A percentile compares a stretch with the other conserved stretches of the same genome.
These are phyloP conservation scores for Candida sanyaensis DNA, from an alignment of 1,139 yeast genomes.

Conservation along the genomic window DNA sequence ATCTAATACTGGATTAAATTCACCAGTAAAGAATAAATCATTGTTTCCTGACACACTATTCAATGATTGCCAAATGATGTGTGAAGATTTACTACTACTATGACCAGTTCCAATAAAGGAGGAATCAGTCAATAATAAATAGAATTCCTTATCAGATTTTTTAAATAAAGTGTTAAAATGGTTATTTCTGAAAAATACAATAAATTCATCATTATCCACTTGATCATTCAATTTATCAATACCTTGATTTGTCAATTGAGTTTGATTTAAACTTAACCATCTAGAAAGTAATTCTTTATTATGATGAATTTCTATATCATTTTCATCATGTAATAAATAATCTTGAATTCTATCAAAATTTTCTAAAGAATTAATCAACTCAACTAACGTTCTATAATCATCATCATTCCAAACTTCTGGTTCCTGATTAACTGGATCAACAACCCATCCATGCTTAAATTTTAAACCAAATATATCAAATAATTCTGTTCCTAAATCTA, in stretches of 20 bases:
- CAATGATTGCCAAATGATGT: constrained; percentile 77
- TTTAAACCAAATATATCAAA: constrained; percentile 42
- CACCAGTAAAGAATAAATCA: constrained; percentile 67
- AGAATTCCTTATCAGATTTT: constrained; percentile 48
- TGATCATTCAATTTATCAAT: constrained; percentile 46
- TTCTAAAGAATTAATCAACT: constrained; percentile 27
- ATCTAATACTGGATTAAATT: constrained; percentile 46
- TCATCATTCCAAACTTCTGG: constrained; percentile 17
- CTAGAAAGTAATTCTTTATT: constrained; percentile 22
- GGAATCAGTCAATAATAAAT: constrained; percentile 69
- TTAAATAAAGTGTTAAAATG: constrained; percentile 78
- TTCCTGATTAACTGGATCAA: constrained; percentile 21
- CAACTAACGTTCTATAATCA: constrained; percentile 21
- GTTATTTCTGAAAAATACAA: constrained; percentile 79
- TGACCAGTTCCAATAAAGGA: constrained; percentile 44
- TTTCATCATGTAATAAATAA: constrained; percentile 25
- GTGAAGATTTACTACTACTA: constrained; percentile 29
- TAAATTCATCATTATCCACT: constrained; percentile 41
- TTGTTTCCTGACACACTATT: constrained; percentile 64
- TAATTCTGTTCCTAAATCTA: constrained; percentile 35
- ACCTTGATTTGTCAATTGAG: constrained; percentile 75
- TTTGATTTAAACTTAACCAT: constrained; percentile 56
- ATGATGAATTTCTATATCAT: constrained; percentile 11
- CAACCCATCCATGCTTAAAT: constrained; percentile 56
- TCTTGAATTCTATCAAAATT: constrained; percentile 52